phyloP scores from a whole-genome alignment of 2,329 filamentous ascomycete genomes.

The Monosporascus sp. region DNA sequence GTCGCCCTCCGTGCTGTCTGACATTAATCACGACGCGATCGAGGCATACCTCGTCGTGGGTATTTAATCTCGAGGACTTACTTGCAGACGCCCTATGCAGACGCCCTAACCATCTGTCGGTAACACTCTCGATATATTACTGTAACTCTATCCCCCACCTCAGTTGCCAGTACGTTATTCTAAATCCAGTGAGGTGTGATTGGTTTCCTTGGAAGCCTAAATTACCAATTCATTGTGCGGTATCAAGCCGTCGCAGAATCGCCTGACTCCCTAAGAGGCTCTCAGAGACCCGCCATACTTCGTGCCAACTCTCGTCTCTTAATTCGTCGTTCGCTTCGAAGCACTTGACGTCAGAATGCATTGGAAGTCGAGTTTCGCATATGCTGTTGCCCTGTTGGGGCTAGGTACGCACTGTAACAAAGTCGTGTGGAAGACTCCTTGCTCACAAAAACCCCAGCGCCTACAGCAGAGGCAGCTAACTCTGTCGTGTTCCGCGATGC shows the following conservation, averaged over 20 bases:
- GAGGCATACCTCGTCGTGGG: neutral
- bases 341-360: slow-evolving; percentile 16
- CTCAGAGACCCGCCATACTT: neutral
- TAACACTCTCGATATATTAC: neutral
- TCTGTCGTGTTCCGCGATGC: slow-evolving; percentile 20
- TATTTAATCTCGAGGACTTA: neutral
- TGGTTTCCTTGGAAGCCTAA: neutral
- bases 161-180: neutral
- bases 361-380: slow-evolving; percentile 17
- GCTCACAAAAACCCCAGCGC: neutral
- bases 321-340: neutral
- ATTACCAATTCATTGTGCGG: neutral
- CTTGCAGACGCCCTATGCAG: neutral
- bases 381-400: slow-evolving; percentile 16
- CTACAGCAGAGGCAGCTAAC: slow-evolving; percentile 14
- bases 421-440: neutral
- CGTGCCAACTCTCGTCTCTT: too few relatives aligned
- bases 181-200: neutral
- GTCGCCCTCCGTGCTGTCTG: neutral
- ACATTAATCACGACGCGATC: neutral
- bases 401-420: slow-evolving; percentile 13
- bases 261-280: neutral
- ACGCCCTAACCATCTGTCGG: neutral
- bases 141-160: neutral
- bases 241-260: neutral